A percentile compares a stretch with the other conserved stretches of the same genome.
These are phyloP conservation scores for Fusarium napiforme DNA, from an alignment of 2,329 filamentous ascomycete species.

Conservation along the genomic window DNA sequence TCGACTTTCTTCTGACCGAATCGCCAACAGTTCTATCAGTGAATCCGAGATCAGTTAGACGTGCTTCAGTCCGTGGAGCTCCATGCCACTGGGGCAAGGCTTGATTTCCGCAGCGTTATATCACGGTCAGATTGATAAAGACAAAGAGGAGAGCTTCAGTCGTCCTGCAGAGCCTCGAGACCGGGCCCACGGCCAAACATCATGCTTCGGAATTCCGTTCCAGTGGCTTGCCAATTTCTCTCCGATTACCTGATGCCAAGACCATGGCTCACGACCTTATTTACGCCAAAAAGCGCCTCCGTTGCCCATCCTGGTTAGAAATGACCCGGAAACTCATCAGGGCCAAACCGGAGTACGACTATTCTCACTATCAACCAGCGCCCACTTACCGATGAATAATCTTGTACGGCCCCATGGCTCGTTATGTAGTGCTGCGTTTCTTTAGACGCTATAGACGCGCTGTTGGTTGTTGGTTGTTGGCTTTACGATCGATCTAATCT, in stretches of 20 bases:
- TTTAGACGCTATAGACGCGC: slow-evolving; percentile 10
- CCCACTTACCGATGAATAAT: not conserved
- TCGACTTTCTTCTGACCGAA: not conserved
- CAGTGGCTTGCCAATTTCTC: not conserved
- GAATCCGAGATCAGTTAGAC: not conserved
- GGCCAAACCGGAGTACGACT: not conserved
- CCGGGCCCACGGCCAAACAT: not conserved
- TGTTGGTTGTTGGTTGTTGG: not conserved
- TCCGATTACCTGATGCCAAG: not conserved
- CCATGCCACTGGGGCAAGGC: not conserved
- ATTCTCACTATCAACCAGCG: not conserved
- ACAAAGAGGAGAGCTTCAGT: not conserved
- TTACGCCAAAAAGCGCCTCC: not conserved
- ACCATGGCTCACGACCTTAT: not conserved
- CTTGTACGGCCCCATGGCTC: not conserved
- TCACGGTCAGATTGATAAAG: not conserved
- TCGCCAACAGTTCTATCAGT: not conserved
- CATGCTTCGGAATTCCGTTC: not conserved
- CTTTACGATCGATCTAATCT: not conserved
- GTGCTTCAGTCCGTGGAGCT: not conserved
- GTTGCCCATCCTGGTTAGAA: not conserved
- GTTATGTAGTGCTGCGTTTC: not conserved
- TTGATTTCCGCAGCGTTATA: not conserved
- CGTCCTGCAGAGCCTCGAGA: not conserved
- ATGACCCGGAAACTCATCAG: not conserved